Evolutionary conservation across 2,329 filamentous ascomycete genomes (phyloP).

Genomic region (Diaporthe sp.): DNA sequence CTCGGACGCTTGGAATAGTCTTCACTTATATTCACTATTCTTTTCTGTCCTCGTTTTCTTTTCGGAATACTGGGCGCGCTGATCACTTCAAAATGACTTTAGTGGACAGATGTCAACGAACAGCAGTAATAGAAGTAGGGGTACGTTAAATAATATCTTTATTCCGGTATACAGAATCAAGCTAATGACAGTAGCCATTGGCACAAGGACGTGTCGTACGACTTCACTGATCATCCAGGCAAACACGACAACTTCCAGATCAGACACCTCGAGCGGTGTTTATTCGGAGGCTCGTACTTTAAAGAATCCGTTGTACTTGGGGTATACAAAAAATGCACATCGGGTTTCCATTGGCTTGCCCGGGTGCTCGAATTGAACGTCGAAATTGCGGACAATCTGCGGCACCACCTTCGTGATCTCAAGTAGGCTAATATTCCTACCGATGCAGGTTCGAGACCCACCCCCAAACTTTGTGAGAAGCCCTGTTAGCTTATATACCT

Average conservation of each 20-base stretch:
- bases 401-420: constrained; percentile 10
- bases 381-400: neutral
- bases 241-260: too few relatives aligned
- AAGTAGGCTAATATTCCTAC: constrained; percentile 28
- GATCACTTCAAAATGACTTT: too few relatives aligned
- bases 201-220: neutral
- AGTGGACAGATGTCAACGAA: neutral
- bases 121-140: too few relatives aligned
- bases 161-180: neutral
- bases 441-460: constrained; percentile 60
- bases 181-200: too few relatives aligned
- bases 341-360: neutral
- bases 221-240: neutral
- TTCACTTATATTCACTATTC: neutral
- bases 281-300: neutral
- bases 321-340: neutral
- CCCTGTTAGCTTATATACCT: neutral
- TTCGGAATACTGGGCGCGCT: too few relatives aligned
- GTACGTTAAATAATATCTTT: neutral
- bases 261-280: neutral
- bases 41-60: neutral
- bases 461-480: constrained; percentile 54
- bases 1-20: neutral
- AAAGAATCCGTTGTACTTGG: neutral
- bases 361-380: neutral